phyloP scores from a whole-genome alignment of 2,329 filamentous ascomycete genomes.

The Beauveria pseudobassiana region DNA sequence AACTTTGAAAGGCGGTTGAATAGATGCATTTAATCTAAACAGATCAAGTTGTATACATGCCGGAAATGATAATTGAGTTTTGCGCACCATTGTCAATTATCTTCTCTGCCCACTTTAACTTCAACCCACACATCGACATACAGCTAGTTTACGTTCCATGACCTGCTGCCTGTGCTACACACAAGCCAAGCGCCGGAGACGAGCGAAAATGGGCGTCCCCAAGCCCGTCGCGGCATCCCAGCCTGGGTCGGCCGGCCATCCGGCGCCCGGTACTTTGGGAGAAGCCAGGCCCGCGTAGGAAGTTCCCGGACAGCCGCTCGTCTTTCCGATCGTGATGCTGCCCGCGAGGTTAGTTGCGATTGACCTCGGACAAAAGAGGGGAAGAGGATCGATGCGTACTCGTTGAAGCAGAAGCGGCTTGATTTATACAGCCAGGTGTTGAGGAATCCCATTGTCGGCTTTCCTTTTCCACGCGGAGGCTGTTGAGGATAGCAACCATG shows the following conservation, averaged over 20 bases:
- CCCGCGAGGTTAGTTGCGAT: conserved; percentile 1
- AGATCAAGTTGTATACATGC: too few relatives aligned
- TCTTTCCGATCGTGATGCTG: conserved; percentile 29
- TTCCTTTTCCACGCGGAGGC: conserved; percentile 49
- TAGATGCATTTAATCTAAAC: too few relatives aligned
- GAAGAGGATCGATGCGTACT: conserved; percentile 21
- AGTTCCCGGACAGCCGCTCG: conserved; percentile 23
- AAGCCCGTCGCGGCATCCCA: conserved; percentile 35
- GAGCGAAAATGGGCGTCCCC: conserved; percentile 38
- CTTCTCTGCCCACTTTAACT: neutral
- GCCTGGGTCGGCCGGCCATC: conserved; percentile 23
- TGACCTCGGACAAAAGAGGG: neutral
- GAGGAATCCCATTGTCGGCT: conserved; percentile 48
- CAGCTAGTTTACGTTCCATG: too few relatives aligned
- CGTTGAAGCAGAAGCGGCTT: conserved; percentile 25
- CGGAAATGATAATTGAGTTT: too few relatives aligned
- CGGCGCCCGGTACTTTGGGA: conserved; percentile 20
- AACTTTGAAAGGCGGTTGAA: too few relatives aligned
- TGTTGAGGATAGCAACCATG: conserved; percentile 58
- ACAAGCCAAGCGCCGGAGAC: conserved; percentile 17
- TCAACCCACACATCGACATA: neutral
- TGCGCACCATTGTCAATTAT: too few relatives aligned
- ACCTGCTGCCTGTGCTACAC: neutral
- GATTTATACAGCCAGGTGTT: conserved; percentile 52
- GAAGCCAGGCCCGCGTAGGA: conserved; percentile 20